Evolutionary conservation across 345 rosid genomes (phyloP).

Genomic region (Euclidium syriacum): DNA sequence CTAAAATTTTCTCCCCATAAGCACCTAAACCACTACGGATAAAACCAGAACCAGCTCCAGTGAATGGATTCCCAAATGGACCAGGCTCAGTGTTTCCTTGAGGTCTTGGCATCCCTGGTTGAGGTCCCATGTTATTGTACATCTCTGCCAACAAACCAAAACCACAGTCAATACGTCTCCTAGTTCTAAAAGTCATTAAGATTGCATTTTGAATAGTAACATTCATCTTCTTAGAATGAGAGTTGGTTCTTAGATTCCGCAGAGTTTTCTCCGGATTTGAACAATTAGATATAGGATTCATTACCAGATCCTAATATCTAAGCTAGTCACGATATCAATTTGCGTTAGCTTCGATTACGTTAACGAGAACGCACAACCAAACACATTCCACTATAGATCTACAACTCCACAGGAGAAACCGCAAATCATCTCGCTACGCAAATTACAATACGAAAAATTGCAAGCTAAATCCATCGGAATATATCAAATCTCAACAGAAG

Average conservation of each 20-base stretch:
- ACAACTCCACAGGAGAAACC: not conserved
- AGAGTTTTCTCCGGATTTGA: not conserved
- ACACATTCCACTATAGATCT: not conserved
- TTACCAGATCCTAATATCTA: not conserved
- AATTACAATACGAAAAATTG: not conserved
- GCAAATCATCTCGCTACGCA: not conserved
- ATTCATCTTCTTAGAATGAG: not conserved
- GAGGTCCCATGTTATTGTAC: conserved; percentile 40
- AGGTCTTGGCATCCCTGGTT: conserved; percentile 31
- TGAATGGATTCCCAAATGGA: conserved; percentile 44
- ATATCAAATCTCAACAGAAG: not conserved
- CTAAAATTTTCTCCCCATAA: conserved; percentile 43
- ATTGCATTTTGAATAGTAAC: not conserved
- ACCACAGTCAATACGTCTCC: not conserved
- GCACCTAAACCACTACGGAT: conserved; percentile 51
- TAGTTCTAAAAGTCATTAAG: not conserved
- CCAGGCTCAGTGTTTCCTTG: conserved; percentile 33
- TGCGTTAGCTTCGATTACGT: not conserved
- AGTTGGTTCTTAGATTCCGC: not conserved
- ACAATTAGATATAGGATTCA: not conserved
- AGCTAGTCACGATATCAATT: not conserved
- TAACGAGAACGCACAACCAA: not conserved
- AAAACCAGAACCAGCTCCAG: conserved; percentile 45
- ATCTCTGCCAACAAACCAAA: conserved; percentile 24
- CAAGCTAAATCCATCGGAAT: not conserved